Percentiles rank a stretch among this genome's conserved stretches.
These are phyloP conservation scores for Botrytis fragariae DNA, from an alignment of 2,329 filamentous ascomycete species.

Conservation along the genomic window DNA sequence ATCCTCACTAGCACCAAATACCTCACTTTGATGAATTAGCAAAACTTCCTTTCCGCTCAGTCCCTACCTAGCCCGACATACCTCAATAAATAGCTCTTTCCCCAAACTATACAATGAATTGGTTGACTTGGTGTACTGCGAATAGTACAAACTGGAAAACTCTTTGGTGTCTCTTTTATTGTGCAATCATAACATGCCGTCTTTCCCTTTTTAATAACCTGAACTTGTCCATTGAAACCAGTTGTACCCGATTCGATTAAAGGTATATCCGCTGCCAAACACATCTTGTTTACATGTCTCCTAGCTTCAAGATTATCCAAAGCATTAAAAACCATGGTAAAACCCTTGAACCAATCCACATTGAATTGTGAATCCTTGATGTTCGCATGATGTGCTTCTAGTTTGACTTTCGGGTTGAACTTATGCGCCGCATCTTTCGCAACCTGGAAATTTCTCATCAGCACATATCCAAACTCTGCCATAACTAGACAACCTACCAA, in stretches of 20 bases:
- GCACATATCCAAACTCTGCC: slow-evolving; percentile 1
- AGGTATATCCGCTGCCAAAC: slow-evolving; percentile 83
- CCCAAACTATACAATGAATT: slow-evolving; percentile 99
- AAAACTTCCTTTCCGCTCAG: slow-evolving; percentile 29
- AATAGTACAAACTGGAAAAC: slow-evolving; percentile 95
- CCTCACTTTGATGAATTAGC: slow-evolving; percentile 54
- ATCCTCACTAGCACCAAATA: slow-evolving; percentile 90
- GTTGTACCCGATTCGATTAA: slow-evolving; percentile 96
- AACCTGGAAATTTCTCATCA: slow-evolving; percentile 53
- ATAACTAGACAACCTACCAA: slow-evolving; percentile 55
- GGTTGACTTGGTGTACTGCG: slow-evolving; percentile 93
- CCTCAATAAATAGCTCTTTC: slow-evolving; percentile 92
- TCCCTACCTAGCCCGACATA: slow-evolving; percentile 31
- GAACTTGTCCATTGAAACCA: slow-evolving; percentile 95
- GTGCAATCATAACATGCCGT: slow-evolving; percentile 98
- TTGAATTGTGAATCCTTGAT: slow-evolving; percentile 89
- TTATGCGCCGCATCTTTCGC: slow-evolving; percentile 86
- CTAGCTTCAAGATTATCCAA: slow-evolving; percentile 93
- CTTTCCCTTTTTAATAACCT: slow-evolving; percentile 87
- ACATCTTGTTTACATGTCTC: slow-evolving; percentile 97
- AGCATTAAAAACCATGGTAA: slow-evolving; percentile 90
- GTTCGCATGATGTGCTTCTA: slow-evolving; percentile 88
- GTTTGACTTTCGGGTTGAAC: slow-evolving; percentile 85
- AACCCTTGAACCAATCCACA: slow-evolving; percentile 81
- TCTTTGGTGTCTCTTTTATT: slow-evolving; percentile 84